These are phyloP conservation scores for Abrus pulchellus DNA, from an alignment of 306 rosid species.

Conservation along the genomic window DNA sequence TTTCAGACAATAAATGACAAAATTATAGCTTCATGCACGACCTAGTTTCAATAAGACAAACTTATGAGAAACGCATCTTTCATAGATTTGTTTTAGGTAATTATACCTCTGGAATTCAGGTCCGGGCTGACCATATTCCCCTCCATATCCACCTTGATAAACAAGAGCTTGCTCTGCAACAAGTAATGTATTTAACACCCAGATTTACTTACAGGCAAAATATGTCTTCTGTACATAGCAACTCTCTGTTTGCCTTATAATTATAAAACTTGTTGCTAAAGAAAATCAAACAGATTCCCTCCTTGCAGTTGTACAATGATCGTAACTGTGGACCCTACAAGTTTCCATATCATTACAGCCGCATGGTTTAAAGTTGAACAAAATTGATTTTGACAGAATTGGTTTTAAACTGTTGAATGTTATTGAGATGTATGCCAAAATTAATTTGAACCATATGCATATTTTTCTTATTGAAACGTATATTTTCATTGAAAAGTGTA, in stretches of 20 bases:
- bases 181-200: slow-evolving; percentile 29
- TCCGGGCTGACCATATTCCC: slow-evolving; percentile 56
- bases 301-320: not conserved
- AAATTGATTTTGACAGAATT: too few relatives aligned
- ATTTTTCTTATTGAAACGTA: too few relatives aligned
- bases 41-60: slow-evolving; percentile 21
- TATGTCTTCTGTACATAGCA: not conserved
- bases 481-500: too few relatives aligned
- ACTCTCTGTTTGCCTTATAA: slow-evolving; percentile 5
- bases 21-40: slow-evolving; percentile 19
- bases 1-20: slow-evolving; percentile 33
- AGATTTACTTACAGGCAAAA: slow-evolving; percentile 6
- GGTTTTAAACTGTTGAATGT: too few relatives aligned
- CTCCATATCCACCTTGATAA: slow-evolving; percentile 79
- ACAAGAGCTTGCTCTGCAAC: slow-evolving; percentile 74
- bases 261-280: slow-evolving; percentile 5
- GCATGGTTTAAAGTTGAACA: too few relatives aligned
- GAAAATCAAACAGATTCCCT: not conserved
- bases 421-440: too few relatives aligned
- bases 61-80: not conserved
- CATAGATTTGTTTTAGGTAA: not conserved
- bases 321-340: not conserved
- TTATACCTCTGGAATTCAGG: slow-evolving; percentile 68
- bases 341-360: not conserved
- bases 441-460: too few relatives aligned